phyloP scores from a whole-genome alignment of 805 yeast genomes.

The Saturnispora halmiae region DNA sequence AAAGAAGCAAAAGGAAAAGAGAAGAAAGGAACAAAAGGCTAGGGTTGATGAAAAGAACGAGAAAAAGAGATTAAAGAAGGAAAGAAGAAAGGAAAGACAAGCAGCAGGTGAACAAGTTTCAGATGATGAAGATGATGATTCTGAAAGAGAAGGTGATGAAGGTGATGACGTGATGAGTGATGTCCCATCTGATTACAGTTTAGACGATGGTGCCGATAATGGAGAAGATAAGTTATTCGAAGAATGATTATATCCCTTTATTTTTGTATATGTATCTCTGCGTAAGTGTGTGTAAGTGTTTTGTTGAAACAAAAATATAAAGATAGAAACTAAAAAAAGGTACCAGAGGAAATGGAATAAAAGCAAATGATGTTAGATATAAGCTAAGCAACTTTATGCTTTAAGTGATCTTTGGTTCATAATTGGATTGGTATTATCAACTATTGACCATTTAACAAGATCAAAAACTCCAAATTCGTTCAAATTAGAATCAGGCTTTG shows the following conservation, averaged over 20 bases:
- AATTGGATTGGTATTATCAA: no score
- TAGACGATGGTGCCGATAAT: conserved; percentile 18
- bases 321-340: not conserved
- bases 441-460: conserved; percentile 35
- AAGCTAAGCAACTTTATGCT: no score
- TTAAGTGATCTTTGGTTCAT: not conserved
- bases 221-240: conserved; percentile 20
- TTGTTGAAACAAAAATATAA: not conserved
- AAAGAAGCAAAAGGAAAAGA: conserved; percentile 53
- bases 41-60: conserved; percentile 70
- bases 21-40: conserved; percentile 71
- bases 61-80: conserved; percentile 62
- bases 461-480: conserved; percentile 36
- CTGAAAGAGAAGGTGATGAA: conserved; percentile 9
- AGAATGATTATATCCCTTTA: conserved; percentile 12
- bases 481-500: conserved; percentile 35
- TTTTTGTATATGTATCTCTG: not conserved
- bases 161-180: conserved; percentile 18
- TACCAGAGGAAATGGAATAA: no score
- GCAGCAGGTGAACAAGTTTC: conserved; percentile 31
- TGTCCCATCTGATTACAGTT: conserved; percentile 16
- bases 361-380: no score
- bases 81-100: conserved; percentile 41
- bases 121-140: conserved; percentile 19
- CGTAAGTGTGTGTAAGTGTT: not conserved